A percentile compares a stretch with the other conserved stretches of the same genome.
Evolutionary conservation across 805 yeast genomes (phyloP).

Genomic region (Saturnispora galanensis): DNA sequence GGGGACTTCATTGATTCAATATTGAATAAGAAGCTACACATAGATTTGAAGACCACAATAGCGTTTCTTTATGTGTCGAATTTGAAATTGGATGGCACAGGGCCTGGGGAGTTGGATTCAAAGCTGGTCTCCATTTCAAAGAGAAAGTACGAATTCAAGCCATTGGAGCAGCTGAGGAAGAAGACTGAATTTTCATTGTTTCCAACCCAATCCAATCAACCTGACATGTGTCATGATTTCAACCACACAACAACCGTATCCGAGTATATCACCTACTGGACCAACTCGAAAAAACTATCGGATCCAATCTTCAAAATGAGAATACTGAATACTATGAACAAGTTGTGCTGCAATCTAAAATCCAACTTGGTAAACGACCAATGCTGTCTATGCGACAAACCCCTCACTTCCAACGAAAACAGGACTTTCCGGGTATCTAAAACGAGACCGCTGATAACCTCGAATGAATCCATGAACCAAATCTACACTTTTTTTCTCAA

Average conservation of each 20-base stretch:
- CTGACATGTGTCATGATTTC: slow-evolving; percentile 1
- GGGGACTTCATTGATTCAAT: background rate
- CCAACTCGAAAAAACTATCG: background rate
- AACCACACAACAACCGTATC: background rate
- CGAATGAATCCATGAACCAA: slow-evolving; percentile 13
- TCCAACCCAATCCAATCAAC: background rate
- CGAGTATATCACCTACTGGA: slow-evolving; percentile 6
- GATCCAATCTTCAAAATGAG: slow-evolving; percentile 7
- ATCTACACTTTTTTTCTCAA: slow-evolving; percentile 22
- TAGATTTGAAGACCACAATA: slow-evolving; percentile 7
- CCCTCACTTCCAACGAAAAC: slow-evolving; percentile 11
- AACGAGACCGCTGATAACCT: slow-evolving; percentile 22
- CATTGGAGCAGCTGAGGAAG: background rate
- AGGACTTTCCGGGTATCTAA: slow-evolving; percentile 14
- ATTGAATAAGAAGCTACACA: background rate
- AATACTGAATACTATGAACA: slow-evolving; percentile 31
- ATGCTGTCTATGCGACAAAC: slow-evolving; percentile 32
- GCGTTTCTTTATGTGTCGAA: background rate
- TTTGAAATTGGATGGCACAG: background rate
- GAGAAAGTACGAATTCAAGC: slow-evolving; percentile 2
- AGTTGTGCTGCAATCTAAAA: slow-evolving; percentile 33
- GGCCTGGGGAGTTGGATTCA: background rate
- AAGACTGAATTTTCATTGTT: background rate
- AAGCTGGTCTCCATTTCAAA: background rate
- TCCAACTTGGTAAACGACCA: slow-evolving; percentile 28